phyloP scores from a whole-genome alignment of 495 filamentous ascomycete species.

The Lophiotrema nucula region DNA sequence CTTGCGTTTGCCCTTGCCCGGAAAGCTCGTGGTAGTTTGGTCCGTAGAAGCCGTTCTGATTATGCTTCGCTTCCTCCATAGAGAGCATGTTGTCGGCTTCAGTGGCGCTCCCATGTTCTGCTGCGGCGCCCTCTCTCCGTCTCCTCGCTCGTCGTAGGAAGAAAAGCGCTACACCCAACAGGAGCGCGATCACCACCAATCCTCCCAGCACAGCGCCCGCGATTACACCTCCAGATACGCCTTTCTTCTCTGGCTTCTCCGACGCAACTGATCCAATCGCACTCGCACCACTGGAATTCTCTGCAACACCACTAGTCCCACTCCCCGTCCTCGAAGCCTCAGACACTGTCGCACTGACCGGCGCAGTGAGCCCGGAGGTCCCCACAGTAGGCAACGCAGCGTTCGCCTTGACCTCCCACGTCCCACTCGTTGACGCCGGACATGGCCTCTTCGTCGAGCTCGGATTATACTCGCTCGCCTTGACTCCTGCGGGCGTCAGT shows the following conservation, averaged over 20 bases:
- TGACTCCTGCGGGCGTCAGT: conserved; percentile 12
- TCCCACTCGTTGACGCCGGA: conserved; percentile 3
- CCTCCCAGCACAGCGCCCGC: conserved; percentile 13
- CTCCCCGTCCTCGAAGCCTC: background rate
- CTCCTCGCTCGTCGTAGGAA: conserved; percentile 10
- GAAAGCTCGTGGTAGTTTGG: conserved; percentile 5
- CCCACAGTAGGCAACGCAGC: conserved; percentile 9
- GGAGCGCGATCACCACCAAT: conserved; percentile 5
- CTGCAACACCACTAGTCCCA: background rate
- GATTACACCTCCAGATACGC: background rate
- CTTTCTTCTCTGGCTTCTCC: background rate
- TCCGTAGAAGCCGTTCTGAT: conserved; percentile 6
- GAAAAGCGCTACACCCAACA: conserved; percentile 6
- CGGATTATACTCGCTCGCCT: conserved; percentile 8
- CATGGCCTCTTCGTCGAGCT: conserved; percentile 2
- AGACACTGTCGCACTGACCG: conserved; percentile 6
- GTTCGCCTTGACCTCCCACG: conserved; percentile 1
- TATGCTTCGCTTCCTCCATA: background rate
- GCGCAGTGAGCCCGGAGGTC: conserved; percentile 4
- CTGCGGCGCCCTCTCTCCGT: background rate
- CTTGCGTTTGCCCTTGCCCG: background rate
- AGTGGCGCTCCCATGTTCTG: no score
- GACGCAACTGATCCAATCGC: no score
- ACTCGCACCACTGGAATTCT: background rate
- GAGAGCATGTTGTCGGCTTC: conserved; percentile 1